These are phyloP conservation scores for Phytopythium vexans DNA, from an alignment of 352 stramenopile genomes.

Conservation along the genomic window DNA sequence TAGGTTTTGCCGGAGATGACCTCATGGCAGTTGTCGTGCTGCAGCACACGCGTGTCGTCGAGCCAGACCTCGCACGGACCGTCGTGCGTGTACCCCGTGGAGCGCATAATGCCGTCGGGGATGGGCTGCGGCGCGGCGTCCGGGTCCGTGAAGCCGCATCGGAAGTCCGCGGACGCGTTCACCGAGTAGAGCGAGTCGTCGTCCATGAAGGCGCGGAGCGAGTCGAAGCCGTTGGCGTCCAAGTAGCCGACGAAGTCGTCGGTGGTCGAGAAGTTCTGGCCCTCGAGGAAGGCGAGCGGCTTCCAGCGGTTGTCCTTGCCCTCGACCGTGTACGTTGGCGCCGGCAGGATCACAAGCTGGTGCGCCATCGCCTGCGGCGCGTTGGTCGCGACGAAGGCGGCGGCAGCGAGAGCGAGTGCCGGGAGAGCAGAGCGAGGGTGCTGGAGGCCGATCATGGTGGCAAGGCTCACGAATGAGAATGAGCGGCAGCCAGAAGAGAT, in stretches of 20 bases:
- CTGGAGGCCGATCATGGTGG: no score
- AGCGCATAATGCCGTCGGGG: slow-evolving; percentile 24
- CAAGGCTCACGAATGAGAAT: no score
- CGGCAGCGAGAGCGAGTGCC: slow-evolving; percentile 1
- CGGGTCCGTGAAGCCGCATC: slow-evolving; percentile 29
- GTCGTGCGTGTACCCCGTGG: slow-evolving; percentile 48
- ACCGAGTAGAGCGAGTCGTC: slow-evolving; percentile 30
- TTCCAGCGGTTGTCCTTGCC: slow-evolving; percentile 32
- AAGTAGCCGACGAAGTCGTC: slow-evolving; percentile 38
- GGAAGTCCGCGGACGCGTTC: slow-evolving; percentile 22
- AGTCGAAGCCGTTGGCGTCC: slow-evolving; percentile 31
- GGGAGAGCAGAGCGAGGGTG: no score
- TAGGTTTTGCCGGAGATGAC: slow-evolving; percentile 31
- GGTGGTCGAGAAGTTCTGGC: slow-evolving; percentile 35
- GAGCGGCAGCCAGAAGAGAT: no score
- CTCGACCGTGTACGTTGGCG: slow-evolving; percentile 33
- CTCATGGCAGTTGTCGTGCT: slow-evolving; percentile 32
- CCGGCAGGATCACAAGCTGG: slow-evolving; percentile 33
- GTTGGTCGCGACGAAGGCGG: slow-evolving; percentile 11
- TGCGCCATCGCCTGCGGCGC: slow-evolving; percentile 19
- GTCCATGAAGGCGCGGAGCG: slow-evolving; percentile 41
- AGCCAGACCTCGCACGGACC: slow-evolving; percentile 45
- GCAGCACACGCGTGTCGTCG: slow-evolving; percentile 29
- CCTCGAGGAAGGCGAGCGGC: slow-evolving; percentile 43
- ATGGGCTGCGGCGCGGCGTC: slow-evolving; percentile 26